Base-by-base conservation (phyloP, 2,329 filamentous ascomycete genomes). In the Diaporthe vexans region DNA sequence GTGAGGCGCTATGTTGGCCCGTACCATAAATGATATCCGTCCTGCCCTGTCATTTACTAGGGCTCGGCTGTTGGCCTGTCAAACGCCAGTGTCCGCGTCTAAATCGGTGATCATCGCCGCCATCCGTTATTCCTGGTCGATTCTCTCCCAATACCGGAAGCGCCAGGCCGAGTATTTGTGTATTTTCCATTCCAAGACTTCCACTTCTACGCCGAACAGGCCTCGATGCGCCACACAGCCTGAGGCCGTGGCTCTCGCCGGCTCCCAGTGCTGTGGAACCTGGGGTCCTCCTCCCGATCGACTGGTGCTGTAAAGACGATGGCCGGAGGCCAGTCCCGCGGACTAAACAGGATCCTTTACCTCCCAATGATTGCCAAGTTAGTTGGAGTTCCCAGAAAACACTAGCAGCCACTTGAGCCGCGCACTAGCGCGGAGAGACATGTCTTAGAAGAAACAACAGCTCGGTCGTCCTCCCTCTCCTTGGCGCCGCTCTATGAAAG, bases 201-300 rank as follows among this genome's bases (percentile, higher is more conserved):
- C n/a, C 63, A 51, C 19, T 48, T 21, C 46, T 37, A 24, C 29
- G 29, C 21, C 46, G 13, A 52, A 67, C 15, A 33, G 46, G 29
- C 63, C 43, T 24, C 17, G 8, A 3, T 19, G 10, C 29, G 46
- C 46, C 29, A n/a, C 21, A 15, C 17, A 26, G 1, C 9, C 29
- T 19, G 5, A 24, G 43, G 2, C 11, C 13, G 6, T 8, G 6
- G 33, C 24, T 63, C 37, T 24, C 17, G 46, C 24, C 1, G 29
- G 21, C 10, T n/a, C 33, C 72, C 72, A 61, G 72, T 73, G 72
- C 72, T 54, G 72, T 73, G 54, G 43, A 54, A 70, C 72, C 54
- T 73, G 72, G 43, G 48, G 21, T 40, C 26, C n/a, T 11, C 17
- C 26, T 48, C 9, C 40, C 33, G 40, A 26, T 54, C 46, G 48